A percentile compares a stretch with the other conserved stretches of the same genome.
phyloP scores from a whole-genome alignment of 179 eudicot species.

The Monotropa hypopitys region DNA sequence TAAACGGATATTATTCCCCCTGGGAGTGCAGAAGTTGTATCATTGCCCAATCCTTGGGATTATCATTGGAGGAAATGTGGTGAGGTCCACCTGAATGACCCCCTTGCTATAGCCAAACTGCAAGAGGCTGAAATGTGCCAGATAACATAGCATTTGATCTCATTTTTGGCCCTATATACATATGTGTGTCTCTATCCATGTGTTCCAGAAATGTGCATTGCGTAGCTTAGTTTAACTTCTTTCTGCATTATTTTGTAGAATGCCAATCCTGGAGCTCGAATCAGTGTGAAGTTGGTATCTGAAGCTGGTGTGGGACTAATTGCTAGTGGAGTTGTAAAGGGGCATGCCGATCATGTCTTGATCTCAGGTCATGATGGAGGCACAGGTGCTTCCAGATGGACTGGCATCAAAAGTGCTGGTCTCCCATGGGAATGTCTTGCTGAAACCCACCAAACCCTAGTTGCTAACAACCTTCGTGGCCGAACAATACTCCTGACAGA shows the following conservation, averaged over 20 bases:
- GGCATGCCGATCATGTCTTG: conserved; percentile 92
- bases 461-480: conserved; percentile 95
- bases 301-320: conserved; percentile 99
- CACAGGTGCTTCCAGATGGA: conserved; percentile 98
- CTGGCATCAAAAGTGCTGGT: conserved; percentile 98
- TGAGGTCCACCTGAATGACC: conserved; percentile 86
- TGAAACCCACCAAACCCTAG: conserved; percentile 97
- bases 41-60: conserved; percentile 94
- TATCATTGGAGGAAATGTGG: conserved; percentile 99
- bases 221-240: background rate
- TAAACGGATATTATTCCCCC: conserved; percentile 42
- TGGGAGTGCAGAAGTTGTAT: conserved; percentile 88
- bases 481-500: conserved; percentile 84
- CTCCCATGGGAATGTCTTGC: conserved; percentile 99
- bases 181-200: background rate
- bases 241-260: conserved; percentile 31
- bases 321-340: conserved; percentile 97
- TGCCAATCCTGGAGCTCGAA: conserved; percentile 87
- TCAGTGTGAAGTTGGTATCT: conserved; percentile 94
- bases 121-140: conserved; percentile 70
- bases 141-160: background rate
- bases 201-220: background rate
- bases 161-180: background rate
- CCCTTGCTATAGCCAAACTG: conserved; percentile 89
- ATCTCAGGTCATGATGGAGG: conserved; percentile 99